These are phyloP conservation scores for Nannochloris sp. DNA, from an alignment of 139 green algal genomes.

Conservation along the genomic window DNA sequence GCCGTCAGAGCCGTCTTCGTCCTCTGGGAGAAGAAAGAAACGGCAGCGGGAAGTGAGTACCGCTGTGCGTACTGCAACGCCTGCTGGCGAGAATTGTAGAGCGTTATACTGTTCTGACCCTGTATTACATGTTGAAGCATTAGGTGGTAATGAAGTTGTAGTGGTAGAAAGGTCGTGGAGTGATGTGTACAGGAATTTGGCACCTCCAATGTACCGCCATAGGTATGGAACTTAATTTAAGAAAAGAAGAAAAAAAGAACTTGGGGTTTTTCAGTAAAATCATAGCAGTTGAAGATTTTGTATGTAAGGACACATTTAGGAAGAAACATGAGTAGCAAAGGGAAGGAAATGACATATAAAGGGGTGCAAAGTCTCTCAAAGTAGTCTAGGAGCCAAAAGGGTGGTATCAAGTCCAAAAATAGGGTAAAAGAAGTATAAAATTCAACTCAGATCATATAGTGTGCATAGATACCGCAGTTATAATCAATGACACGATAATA, in stretches of 20 bases:
- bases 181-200: conserved; percentile 22
- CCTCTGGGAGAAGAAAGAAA: not conserved
- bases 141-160: conserved; percentile 16
- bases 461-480: too few species aligned
- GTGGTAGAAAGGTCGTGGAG: conserved; percentile 45
- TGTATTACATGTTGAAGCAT: conserved; percentile 27
- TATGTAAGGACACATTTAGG: too few species aligned
- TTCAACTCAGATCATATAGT: too few species aligned
- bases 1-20: not conserved
- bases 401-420: too few species aligned
- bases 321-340: too few species aligned
- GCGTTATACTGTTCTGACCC: conserved; percentile 27
- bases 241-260: not conserved
- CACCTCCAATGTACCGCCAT: conserved; percentile 39
- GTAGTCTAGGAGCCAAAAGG: too few species aligned
- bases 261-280: not conserved
- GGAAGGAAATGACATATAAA: too few species aligned
- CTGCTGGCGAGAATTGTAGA: conserved; percentile 25
- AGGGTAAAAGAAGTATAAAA: too few species aligned
- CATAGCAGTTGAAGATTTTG: too few species aligned
- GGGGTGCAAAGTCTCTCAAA: too few species aligned
- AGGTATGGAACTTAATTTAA: conserved; percentile 48
- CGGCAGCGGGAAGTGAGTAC: conserved; percentile 1
- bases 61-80: not conserved
- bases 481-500: too few species aligned